Evolutionary conservation across 1,284 basidiomycete genomes (phyloP), one percentile per base, ranked within the genome.

Genomic region (Fistulinella staudtii): DNA sequence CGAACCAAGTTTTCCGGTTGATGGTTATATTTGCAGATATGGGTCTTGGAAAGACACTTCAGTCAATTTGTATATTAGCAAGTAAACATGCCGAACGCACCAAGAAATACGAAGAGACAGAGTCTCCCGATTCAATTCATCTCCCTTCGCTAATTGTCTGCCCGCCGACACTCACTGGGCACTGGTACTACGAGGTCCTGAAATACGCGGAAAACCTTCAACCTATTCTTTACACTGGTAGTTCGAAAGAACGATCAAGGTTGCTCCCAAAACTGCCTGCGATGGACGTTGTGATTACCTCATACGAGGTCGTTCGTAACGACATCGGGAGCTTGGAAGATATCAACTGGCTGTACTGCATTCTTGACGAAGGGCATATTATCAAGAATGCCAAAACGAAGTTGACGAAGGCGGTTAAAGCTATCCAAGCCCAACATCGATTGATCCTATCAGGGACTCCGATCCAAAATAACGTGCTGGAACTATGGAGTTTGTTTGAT

Each of bases 331-430:
- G 77, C 46, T 73, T 99, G 8, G 77, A 85, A 53, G 75, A 77
- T 40, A 65, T 89, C 50, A 79, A 85, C 55, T 99, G 93, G 92
- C 77, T 96, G 40, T 99, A 98, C 66, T 98, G 94, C 68, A 88
- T 99, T 36, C 78, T 99, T 37, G 96, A 99, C 64, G 96, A 99
- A 70, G 96, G 96, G 0, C 96, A 99, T 66, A 82, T 98, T 54
- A 99, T 99, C 72, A 98, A 98, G 75, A 98, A 97, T 59, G 85
- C 92, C 20, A 97, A 95, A 72, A 98, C 96, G 22, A 99, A 99
- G 68, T 78, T 99, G 39, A 94, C 95, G 0, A 93, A 94, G 63
- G 93, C 96, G 0, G 91, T 99, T 54, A 99, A 99, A 69, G 80
- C 76, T 55, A 79, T 99, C 40, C 80, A 80, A 41, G 90, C 95